A percentile compares a stretch with the other conserved stretches of the same genome.
These are phyloP conservation scores for Phytophthora pseudosyringae DNA, from an alignment of 352 stramenopile species.

Conservation along the genomic window DNA sequence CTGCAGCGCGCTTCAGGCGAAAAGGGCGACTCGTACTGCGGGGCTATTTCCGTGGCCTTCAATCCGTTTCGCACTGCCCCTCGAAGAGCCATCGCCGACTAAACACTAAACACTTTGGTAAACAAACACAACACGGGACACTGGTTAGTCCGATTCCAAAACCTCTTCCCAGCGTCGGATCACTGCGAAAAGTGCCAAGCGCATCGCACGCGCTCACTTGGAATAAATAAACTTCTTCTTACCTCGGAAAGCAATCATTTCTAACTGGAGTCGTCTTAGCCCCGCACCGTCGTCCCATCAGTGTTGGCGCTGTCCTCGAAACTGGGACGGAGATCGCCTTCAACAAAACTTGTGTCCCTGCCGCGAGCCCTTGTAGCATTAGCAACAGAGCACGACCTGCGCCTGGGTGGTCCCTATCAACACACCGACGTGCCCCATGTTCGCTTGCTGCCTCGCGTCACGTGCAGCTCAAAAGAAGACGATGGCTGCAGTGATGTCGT, in stretches of 20 bases:
- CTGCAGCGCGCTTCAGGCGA: neutral
- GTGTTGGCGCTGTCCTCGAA: neutral
- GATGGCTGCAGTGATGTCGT: conserved; percentile 79
- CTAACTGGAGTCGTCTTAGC: conserved; percentile 3
- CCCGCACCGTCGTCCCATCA: neutral
- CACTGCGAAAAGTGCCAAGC: too few relatives aligned
- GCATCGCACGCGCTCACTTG: neutral
- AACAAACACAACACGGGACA: neutral
- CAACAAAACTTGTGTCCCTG: neutral
- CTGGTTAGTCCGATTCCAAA: conserved; percentile 3
- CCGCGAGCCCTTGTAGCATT: neutral
- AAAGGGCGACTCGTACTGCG: neutral
- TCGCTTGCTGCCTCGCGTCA: too few relatives aligned
- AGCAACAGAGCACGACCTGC: neutral
- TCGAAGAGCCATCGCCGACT: too few relatives aligned
- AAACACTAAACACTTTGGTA: neutral
- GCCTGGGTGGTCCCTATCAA: neutral
- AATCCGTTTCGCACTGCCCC: neutral
- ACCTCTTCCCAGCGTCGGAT: neutral
- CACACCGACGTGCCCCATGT: neutral
- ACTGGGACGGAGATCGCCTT: too few relatives aligned
- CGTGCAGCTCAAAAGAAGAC: conserved; percentile 59
- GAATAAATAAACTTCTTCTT: conserved; percentile 30
- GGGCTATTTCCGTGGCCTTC: neutral
- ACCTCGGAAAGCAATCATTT: conserved; percentile 15